Percentiles rank a stretch among this genome's conserved stretches.
These are phyloP conservation scores for Rhynchosporium secalis DNA, from an alignment of 2,329 filamentous ascomycete species.

Conservation along the genomic window DNA sequence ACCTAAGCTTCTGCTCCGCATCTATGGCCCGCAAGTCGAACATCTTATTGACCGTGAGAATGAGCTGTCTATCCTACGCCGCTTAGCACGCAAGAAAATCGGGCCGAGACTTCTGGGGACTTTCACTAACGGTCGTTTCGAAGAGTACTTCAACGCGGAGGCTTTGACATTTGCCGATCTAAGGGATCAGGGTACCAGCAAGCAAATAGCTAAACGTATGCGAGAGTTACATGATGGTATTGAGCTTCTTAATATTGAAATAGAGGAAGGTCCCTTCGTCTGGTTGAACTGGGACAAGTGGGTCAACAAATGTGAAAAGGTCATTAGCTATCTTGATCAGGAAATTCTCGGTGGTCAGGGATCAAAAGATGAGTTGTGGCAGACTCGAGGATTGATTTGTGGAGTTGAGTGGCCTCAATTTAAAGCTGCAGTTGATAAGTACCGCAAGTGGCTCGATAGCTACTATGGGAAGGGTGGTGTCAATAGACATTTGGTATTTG, in stretches of 20 bases:
- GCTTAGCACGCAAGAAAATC: constrained; percentile 88
- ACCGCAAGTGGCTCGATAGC: constrained; percentile 70
- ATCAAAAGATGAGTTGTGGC: constrained; percentile 55
- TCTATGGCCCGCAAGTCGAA: constrained; percentile 94
- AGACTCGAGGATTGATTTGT: constrained; percentile 72
- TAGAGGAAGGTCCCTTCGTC: constrained; percentile 75
- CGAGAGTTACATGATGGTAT: constrained; percentile 92
- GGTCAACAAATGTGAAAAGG: constrained; percentile 57
- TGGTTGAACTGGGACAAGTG: constrained; percentile 87
- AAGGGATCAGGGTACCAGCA: constrained; percentile 78
- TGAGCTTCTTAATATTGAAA: constrained; percentile 77
- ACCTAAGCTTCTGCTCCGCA: constrained; percentile 77
- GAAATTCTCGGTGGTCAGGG: constrained; percentile 51
- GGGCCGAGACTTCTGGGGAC: constrained; percentile 88
- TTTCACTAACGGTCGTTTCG: constrained; percentile 92
- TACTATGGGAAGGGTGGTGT: constrained; percentile 68
- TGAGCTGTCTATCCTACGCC: constrained; percentile 81
- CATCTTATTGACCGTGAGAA: constrained; percentile 93
- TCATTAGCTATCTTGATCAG: constrained; percentile 53
- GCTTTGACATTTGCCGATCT: constrained; percentile 77
- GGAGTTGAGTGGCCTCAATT: constrained; percentile 83
- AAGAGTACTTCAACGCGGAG: constrained; percentile 86
- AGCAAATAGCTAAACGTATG: constrained; percentile 96
- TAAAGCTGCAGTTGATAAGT: constrained; percentile 71
- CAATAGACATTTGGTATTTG: constrained; percentile 79